Evolutionary conservation across 2,329 filamentous ascomycete genomes (phyloP).

Genomic region (Periconia sp.): DNA sequence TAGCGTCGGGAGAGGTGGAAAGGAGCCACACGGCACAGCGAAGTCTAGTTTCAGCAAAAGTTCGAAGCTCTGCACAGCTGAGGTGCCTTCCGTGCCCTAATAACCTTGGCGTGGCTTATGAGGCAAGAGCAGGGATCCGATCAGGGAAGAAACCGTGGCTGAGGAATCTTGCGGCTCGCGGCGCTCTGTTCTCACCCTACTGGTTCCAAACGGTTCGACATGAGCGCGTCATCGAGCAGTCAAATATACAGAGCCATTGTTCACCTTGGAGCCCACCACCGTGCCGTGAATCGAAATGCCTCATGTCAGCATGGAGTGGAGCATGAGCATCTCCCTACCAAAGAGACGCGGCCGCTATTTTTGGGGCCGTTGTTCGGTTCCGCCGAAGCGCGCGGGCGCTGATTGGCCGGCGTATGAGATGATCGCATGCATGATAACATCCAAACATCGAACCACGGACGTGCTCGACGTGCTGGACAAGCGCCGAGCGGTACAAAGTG

Average conservation of each 20-base stretch:
- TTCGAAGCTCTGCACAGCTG: constrained; percentile 9
- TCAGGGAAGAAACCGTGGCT: constrained; percentile 6
- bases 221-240: too few species aligned
- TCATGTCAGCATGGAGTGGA: background rate
- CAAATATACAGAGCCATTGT: too few species aligned
- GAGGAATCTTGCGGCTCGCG: background rate
- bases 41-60: background rate
- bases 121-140: constrained; percentile 5
- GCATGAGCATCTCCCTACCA: background rate
- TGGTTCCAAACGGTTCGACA: too few species aligned
- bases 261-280: too few species aligned
- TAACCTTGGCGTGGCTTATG: constrained; percentile 12
- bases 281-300: background rate
- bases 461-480: too few species aligned
- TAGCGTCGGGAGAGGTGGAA: too few species aligned
- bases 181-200: too few species aligned
- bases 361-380: background rate
- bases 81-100: constrained; percentile 12
- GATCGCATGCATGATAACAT: constrained; percentile 1
- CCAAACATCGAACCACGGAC: too few species aligned
- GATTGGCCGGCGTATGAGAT: background rate
- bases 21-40: background rate
- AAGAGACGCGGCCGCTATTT: background rate
- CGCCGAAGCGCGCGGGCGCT: background rate
- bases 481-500: too few species aligned